Conservation (phyloP, 148 eudicot genomes). For the Chenopodium berlandieri region DNA sequence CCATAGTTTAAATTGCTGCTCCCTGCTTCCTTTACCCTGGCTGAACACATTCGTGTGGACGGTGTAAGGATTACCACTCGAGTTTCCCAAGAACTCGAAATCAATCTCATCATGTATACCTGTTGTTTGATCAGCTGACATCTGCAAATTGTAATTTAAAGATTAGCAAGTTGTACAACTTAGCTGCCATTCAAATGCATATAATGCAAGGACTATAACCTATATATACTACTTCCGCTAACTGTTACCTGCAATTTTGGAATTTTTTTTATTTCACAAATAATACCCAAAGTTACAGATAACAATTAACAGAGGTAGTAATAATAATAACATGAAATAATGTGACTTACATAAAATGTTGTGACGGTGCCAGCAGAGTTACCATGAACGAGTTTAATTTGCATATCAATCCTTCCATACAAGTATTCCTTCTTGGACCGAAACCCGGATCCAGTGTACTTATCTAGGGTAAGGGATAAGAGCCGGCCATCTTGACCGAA, state of each 20-base stretch:
- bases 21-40: constrained; percentile 51
- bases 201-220: not conserved
- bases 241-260: too few relatives aligned
- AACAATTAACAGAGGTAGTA: too few relatives aligned
- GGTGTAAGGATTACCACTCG: constrained; percentile 49
- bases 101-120: constrained; percentile 52
- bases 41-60: constrained; percentile 54
- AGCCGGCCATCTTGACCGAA: constrained; percentile 29
- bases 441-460: constrained; percentile 45
- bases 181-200: not conserved
- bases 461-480: constrained; percentile 43
- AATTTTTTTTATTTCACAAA: too few relatives aligned
- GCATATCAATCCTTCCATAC: constrained; percentile 47
- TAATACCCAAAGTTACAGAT: too few relatives aligned
- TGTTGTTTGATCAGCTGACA: constrained; percentile 40
- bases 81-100: constrained; percentile 54
- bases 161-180: not conserved
- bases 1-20: constrained; percentile 58
- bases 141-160: constrained; percentile 27
- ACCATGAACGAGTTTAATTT: constrained; percentile 44
- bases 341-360: constrained; percentile 35
- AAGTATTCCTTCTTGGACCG: constrained; percentile 40
- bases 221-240: too few relatives aligned
- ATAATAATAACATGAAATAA: not conserved
- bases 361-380: constrained; percentile 60